Percentiles rank a stretch among this genome's conserved stretches.
These are phyloP conservation scores for Saccharomycopsis amapae DNA, from an alignment of 805 yeast genomes.

Conservation along the genomic window DNA sequence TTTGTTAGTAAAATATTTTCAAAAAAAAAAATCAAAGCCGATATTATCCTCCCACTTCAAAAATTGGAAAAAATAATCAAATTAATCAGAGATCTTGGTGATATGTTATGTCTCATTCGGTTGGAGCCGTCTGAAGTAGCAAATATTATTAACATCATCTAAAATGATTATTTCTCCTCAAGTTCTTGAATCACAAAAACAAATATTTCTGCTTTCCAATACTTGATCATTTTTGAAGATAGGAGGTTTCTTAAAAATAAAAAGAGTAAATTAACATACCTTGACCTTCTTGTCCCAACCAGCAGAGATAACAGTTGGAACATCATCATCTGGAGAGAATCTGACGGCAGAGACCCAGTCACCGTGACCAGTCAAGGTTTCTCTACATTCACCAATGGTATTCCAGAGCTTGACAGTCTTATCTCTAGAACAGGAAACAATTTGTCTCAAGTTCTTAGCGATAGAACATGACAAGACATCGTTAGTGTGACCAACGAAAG, in stretches of 20 bases:
- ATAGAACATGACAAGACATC: slow-evolving; percentile 97
- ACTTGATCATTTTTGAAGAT: not conserved
- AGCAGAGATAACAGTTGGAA: slow-evolving; percentile 86
- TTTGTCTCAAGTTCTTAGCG: slow-evolving; percentile 93
- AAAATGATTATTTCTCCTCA: slow-evolving; percentile 20
- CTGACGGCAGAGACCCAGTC: slow-evolving; percentile 99
- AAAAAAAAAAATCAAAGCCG: slow-evolving; percentile 4
- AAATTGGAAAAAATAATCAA: slow-evolving; percentile 2
- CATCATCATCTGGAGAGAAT: slow-evolving; percentile 79
- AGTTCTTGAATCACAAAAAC: not conserved
- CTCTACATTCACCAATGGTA: slow-evolving; percentile 94
- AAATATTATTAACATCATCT: slow-evolving; percentile 85
- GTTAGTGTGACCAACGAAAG: slow-evolving; percentile 97
- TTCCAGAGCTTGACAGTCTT: slow-evolving; percentile 99
- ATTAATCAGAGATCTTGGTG: slow-evolving; percentile 98
- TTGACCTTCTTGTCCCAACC: slow-evolving; percentile 98
- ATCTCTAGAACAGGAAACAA: slow-evolving; percentile 96
- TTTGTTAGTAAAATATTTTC: slow-evolving; percentile 9
- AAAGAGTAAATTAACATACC: slow-evolving; percentile 65
- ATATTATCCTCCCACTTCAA: not conserved
- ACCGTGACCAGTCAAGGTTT: slow-evolving; percentile 89
- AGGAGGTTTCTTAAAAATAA: slow-evolving; percentile 9
- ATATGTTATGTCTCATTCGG: slow-evolving; percentile 92
- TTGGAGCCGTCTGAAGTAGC: slow-evolving; percentile 95
- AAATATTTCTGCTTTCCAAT: not conserved